These are phyloP conservation scores for Penicillium sp. DNA, from an alignment of 2,329 filamentous ascomycete genomes.

Conservation along the genomic window DNA sequence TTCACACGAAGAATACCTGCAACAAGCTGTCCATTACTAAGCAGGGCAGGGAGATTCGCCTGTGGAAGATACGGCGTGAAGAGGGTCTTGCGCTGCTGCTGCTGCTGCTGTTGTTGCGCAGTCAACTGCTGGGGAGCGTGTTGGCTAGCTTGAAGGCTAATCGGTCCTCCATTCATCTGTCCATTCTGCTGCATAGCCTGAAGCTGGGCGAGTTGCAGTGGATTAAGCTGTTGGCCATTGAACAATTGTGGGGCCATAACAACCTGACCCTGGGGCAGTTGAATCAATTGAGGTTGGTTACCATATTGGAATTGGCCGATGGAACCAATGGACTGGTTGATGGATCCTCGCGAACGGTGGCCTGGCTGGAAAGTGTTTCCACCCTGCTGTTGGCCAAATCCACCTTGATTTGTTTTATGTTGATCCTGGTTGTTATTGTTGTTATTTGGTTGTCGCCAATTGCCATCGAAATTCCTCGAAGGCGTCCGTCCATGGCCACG, in stretches of 20 bases:
- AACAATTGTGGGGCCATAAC: slow-evolving; percentile 81
- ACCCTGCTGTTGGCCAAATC: slow-evolving; percentile 67
- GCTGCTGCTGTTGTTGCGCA: slow-evolving; percentile 57
- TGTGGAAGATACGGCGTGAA: slow-evolving; percentile 98
- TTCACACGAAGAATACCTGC: slow-evolving; percentile 96
- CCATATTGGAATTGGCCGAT: slow-evolving; percentile 88
- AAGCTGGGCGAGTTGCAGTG: slow-evolving; percentile 81
- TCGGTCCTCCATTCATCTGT: slow-evolving; percentile 73
- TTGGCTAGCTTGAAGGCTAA: slow-evolving; percentile 66
- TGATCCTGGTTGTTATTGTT: slow-evolving; percentile 46
- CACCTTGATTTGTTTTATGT: slow-evolving; percentile 54
- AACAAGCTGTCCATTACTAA: slow-evolving; percentile 89
- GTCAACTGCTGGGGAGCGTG: slow-evolving; percentile 64
- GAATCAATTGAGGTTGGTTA: slow-evolving; percentile 76
- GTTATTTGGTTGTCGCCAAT: slow-evolving; percentile 83
- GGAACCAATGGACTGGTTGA: slow-evolving; percentile 79
- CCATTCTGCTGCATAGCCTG: slow-evolving; percentile 92
- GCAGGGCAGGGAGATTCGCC: slow-evolving; percentile 82
- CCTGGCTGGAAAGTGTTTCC: slow-evolving; percentile 81
- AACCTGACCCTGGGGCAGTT: slow-evolving; percentile 78
- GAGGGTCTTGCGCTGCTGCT: slow-evolving; percentile 94
- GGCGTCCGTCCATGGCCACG: slow-evolving; percentile 76
- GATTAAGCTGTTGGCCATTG: slow-evolving; percentile 77
- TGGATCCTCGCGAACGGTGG: slow-evolving; percentile 78
- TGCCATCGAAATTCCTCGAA: slow-evolving; percentile 94